Conservation (phyloP, 148 eudicot species). For the Nepenthes gracilis region DNA sequence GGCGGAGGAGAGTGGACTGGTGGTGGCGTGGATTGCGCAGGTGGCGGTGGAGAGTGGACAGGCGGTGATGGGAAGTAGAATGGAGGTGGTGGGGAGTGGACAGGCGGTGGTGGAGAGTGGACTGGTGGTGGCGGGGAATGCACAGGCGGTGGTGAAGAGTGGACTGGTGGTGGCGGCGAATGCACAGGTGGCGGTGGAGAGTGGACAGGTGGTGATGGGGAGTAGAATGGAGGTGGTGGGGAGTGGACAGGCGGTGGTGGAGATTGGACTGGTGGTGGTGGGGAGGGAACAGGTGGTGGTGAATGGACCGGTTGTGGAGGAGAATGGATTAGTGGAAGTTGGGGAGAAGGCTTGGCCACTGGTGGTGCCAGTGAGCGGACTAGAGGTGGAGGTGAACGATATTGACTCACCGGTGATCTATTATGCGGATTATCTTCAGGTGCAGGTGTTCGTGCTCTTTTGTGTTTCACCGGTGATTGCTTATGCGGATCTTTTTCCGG, state of each 20-base stretch:
- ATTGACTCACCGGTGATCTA: constrained; percentile 4
- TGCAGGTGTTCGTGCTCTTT: neutral
- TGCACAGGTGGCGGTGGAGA: constrained; percentile 9
- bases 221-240: constrained; percentile 4
- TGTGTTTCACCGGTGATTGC: neutral
- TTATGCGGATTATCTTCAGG: constrained; percentile 11
- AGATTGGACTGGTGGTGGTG: constrained; percentile 6
- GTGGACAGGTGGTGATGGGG: constrained; percentile 11
- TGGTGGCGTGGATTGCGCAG: constrained; percentile 11
- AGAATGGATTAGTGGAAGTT: constrained; percentile 1
- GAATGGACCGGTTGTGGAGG: constrained; percentile 8
- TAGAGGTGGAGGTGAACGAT: constrained; percentile 2
- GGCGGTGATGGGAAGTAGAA: constrained; percentile 16
- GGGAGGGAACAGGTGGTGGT: constrained; percentile 1
- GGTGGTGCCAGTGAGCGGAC: no score
- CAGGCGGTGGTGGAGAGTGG: constrained; percentile 8
- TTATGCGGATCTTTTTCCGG: constrained; percentile 3
- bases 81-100: constrained; percentile 8
- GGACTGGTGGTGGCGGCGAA: constrained; percentile 14
- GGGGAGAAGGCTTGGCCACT: constrained; percentile 2
- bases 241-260: constrained; percentile 12
- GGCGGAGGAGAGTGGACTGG: constrained; percentile 18
- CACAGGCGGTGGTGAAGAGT: neutral
- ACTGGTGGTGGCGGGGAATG: constrained; percentile 14
- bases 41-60: constrained; percentile 7